These are phyloP conservation scores for Elongisporangium prolatum DNA, from an alignment of 352 stramenopile species.

Conservation along the genomic window DNA sequence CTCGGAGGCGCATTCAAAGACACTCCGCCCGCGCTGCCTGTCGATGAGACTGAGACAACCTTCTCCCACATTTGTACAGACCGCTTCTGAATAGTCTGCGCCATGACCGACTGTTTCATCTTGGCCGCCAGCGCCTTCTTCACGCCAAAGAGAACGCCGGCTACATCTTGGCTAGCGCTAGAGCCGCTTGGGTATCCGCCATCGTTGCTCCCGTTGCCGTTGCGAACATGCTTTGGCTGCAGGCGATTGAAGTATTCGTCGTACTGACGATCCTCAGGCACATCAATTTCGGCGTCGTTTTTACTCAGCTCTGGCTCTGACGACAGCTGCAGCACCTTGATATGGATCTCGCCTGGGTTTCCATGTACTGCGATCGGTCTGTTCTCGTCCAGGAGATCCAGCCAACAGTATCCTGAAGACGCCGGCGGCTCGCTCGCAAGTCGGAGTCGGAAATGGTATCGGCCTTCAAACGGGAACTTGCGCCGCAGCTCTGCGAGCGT, in stretches of 20 bases:
- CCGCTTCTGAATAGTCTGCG: constrained; percentile 70
- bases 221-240: constrained; percentile 17
- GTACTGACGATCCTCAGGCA: constrained; percentile 63
- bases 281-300: constrained; percentile 38
- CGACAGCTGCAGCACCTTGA: constrained; percentile 78
- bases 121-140: constrained; percentile 81
- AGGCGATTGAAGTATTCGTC: constrained; percentile 50
- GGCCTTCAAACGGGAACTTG: constrained; percentile 76
- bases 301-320: constrained; percentile 9
- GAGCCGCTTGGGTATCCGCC: constrained; percentile 5
- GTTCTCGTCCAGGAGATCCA: constrained; percentile 58
- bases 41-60: constrained; percentile 28
- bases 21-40: constrained; percentile 13
- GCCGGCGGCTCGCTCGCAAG: constrained; percentile 9
- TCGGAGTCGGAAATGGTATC: constrained; percentile 78
- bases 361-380: constrained; percentile 30
- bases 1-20: constrained; percentile 42
- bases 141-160: constrained; percentile 59
- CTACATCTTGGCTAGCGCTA: constrained; percentile 35
- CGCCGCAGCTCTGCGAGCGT: constrained; percentile 56
- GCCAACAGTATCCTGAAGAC: constrained; percentile 55
- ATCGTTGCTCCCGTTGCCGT: not conserved
- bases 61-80: constrained; percentile 75
- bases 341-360: constrained; percentile 35
- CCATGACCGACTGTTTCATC: constrained; percentile 69